Conservation (phyloP, 441 rosid species). For the Croton laevigatus region DNA sequence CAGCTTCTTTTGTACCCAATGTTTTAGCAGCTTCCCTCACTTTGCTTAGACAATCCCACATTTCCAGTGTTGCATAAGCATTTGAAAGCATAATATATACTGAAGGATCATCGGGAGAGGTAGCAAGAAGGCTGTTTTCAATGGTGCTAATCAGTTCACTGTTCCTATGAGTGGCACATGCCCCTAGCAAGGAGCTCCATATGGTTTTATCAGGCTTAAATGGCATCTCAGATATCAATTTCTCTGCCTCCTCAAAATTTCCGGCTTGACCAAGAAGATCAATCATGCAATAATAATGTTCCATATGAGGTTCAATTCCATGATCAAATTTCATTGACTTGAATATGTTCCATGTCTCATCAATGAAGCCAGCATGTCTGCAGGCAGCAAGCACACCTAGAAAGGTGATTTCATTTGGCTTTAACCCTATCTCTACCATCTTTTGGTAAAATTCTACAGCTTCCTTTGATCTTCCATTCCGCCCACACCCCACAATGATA, state of each 20-base stretch:
- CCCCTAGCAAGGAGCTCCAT: conserved; percentile 61
- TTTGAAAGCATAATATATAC: conserved; percentile 59
- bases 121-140: conserved; percentile 40
- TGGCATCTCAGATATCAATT: conserved; percentile 51
- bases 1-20: conserved; percentile 50
- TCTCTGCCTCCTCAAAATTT: conserved; percentile 42
- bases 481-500: conserved; percentile 64
- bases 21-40: conserved; percentile 48
- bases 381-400: conserved; percentile 66
- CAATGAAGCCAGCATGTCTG: conserved; percentile 58
- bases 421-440: conserved; percentile 46
- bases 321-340: conserved; percentile 43
- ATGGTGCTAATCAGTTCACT: conserved; percentile 31
- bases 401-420: conserved; percentile 68
- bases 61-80: conserved; percentile 54
- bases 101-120: conserved; percentile 46
- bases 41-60: conserved; percentile 59
- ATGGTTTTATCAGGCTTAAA: conserved; percentile 59
- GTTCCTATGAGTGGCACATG: conserved; percentile 58
- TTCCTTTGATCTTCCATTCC: conserved; percentile 57
- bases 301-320: conserved; percentile 49
- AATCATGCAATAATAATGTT: conserved; percentile 67
- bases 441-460: conserved; percentile 43
- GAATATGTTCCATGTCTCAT: conserved; percentile 46
- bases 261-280: conserved; percentile 72